These are phyloP conservation scores for Crepidotus variabilis DNA, from an alignment of 768 basidiomycete genomes.

Conservation along the genomic window DNA sequence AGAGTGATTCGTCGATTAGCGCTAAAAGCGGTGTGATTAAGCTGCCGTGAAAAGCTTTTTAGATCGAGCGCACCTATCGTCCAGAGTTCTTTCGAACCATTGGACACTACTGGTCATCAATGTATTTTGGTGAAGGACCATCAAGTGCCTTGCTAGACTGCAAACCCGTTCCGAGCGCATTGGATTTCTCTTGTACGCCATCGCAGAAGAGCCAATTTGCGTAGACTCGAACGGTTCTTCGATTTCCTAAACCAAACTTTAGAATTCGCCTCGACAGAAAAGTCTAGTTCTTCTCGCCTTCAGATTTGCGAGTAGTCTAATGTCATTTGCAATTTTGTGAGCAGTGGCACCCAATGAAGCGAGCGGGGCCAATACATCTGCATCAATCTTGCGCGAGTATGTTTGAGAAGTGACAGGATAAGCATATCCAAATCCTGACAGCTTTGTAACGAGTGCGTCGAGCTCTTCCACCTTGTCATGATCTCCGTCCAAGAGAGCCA, in stretches of 20 bases:
- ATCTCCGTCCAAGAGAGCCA: slow-evolving; percentile 91
- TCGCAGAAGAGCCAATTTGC: slow-evolving; percentile 95
- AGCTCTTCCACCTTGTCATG: slow-evolving; percentile 90
- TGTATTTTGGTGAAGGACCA: slow-evolving; percentile 94
- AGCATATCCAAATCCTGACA: slow-evolving; percentile 89
- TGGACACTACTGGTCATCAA: slow-evolving; percentile 93
- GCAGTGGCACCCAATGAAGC: slow-evolving; percentile 92
- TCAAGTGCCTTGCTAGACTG: slow-evolving; percentile 92
- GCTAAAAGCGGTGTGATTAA: slow-evolving; percentile 32
- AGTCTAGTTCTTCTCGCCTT: slow-evolving; percentile 46
- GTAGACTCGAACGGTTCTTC: slow-evolving; percentile 99
- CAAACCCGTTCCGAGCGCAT: slow-evolving; percentile 99
- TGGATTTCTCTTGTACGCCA: slow-evolving; percentile 99
- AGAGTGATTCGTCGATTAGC: slow-evolving; percentile 96
- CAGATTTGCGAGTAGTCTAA: slow-evolving; percentile 89
- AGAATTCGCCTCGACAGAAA: background rate
- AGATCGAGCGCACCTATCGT: slow-evolving; percentile 71
- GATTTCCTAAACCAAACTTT: slow-evolving; percentile 58
- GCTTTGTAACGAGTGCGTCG: slow-evolving; percentile 83
- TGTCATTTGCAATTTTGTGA: slow-evolving; percentile 96
- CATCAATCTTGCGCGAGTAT: slow-evolving; percentile 96
- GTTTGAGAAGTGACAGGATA: slow-evolving; percentile 99
- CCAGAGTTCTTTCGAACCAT: slow-evolving; percentile 98
- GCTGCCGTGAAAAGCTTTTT: background rate
- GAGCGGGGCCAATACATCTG: slow-evolving; percentile 87